phyloP scores from a whole-genome alignment of 257 asterid genomes.

The Petunia secreta region DNA sequence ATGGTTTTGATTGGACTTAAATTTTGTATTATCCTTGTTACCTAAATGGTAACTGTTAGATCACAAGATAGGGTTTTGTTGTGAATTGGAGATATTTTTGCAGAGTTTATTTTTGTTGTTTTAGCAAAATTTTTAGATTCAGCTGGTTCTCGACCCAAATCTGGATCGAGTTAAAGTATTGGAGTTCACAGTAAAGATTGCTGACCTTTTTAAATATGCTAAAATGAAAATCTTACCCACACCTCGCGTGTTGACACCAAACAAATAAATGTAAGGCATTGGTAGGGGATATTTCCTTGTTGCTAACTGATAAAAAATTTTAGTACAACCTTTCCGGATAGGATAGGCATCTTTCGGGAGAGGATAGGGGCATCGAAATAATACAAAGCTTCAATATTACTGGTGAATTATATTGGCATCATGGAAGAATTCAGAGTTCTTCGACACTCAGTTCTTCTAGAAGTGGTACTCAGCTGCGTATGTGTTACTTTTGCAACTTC shows the following conservation, averaged over 20 bases:
- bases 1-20: not conserved
- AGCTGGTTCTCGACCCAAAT: not conserved
- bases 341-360: too few relatives aligned
- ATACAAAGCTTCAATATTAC: not conserved
- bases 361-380: too few relatives aligned
- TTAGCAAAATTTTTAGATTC: not conserved
- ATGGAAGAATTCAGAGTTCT: not conserved
- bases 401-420: not conserved
- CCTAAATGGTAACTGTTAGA: not conserved
- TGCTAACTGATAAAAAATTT: too few relatives aligned
- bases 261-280: too few relatives aligned
- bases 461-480: not conserved
- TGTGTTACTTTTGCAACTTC: conserved; percentile 7
- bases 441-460: not conserved
- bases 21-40: not conserved
- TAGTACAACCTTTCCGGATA: too few relatives aligned
- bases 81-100: not conserved
- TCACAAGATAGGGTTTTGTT: conserved; percentile 21
- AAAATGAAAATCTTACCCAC: too few relatives aligned
- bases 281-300: too few relatives aligned
- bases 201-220: too few relatives aligned
- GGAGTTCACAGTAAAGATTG: too few relatives aligned
- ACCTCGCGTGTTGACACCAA: too few relatives aligned
- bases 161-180: not conserved
- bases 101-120: not conserved